Conservation (phyloP, 495 filamentous ascomycete species). For the Hypoxylon intermedium region DNA sequence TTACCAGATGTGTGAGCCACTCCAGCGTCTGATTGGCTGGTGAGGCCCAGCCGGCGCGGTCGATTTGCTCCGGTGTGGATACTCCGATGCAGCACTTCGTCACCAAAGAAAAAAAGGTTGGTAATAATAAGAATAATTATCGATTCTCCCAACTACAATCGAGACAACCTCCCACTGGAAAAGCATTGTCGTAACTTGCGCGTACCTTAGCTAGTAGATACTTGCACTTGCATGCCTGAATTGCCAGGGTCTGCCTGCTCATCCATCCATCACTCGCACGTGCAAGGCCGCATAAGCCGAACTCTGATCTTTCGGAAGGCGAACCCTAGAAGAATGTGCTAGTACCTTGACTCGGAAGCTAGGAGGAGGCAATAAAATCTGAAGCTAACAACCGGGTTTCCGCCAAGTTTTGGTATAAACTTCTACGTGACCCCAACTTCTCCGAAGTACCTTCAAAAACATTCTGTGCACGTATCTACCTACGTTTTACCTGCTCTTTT, state of each 20-base stretch:
- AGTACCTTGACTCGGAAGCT: not conserved
- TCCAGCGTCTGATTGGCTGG: conserved; percentile 14
- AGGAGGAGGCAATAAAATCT: conserved; percentile 15
- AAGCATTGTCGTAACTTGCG: not conserved
- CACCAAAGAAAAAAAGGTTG: conserved; percentile 8
- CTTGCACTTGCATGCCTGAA: not conserved
- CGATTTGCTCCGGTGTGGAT: conserved; percentile 18
- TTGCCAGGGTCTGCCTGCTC: no score
- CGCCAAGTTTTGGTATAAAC: conserved; percentile 22
- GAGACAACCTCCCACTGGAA: not conserved
- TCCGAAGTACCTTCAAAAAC: not conserved
- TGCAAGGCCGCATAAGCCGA: conserved; percentile 2
- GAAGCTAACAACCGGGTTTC: conserved; percentile 12
- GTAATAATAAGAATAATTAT: not conserved
- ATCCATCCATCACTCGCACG: no score
- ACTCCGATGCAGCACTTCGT: conserved; percentile 19
- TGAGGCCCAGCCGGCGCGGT: conserved; percentile 7
- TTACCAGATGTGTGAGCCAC: not conserved
- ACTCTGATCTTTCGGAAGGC: not conserved
- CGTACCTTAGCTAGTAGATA: no score
- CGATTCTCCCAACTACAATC: conserved; percentile 17
- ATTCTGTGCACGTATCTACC: no score
- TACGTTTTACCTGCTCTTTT: not conserved
- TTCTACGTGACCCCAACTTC: conserved; percentile 2
- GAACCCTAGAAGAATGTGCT: conserved; percentile 17